Evolutionary conservation across 768 basidiomycete species (phyloP), one percentile per base, ranked within the genome.

Genomic region (Rhodotorula taiwanensis): DNA sequence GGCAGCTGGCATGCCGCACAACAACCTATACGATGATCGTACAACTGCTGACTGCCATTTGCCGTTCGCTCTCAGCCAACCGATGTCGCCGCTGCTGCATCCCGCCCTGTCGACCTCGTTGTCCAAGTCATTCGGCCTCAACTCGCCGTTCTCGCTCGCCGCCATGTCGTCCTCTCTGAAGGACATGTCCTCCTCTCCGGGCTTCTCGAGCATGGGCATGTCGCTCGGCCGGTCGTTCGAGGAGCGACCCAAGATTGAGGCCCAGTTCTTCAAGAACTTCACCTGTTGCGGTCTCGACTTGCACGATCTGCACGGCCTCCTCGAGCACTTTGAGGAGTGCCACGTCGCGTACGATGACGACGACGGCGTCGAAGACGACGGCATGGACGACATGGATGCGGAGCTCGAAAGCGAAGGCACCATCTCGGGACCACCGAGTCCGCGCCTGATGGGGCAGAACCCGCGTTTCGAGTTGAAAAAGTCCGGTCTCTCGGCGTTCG

Each of bases 301-400:
- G 23, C 79, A 81, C 36, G 86, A 88, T 71, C 80, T 88, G 1
- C 86, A 88, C 64, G 86, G 88, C 5, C 84, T 94, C 16, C 81
- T 94, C 5, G 89, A 93, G 76, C 91, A 94, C 73, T 92, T 93
- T 69, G 91, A 94, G 72, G 86, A 90, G 63, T 84, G 84, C 51
- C 91, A 94, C 74, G 87, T 93, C 63, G 55, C 70, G n/a, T 66
- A 71, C 44, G 70, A 70, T 52, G 67, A 67, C 55, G 65, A 66
- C 20, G 54, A 61, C 60, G 14, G 27, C 15, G 48, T 15, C 48
- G 48, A 49, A 33, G 71, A 68, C 47, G 64, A 58, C 43, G 57
- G 62, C 20, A 63, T 64, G 59, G 63, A 70, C 54, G 54, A 49
- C 41, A 34, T 59, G 58, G 58, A 71, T 51, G 52, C 60, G 45